Percentiles rank a stretch among this genome's conserved stretches.
phyloP scores from a whole-genome alignment of 306 rosid genomes.

The Gynostemma pentaphyllum region DNA sequence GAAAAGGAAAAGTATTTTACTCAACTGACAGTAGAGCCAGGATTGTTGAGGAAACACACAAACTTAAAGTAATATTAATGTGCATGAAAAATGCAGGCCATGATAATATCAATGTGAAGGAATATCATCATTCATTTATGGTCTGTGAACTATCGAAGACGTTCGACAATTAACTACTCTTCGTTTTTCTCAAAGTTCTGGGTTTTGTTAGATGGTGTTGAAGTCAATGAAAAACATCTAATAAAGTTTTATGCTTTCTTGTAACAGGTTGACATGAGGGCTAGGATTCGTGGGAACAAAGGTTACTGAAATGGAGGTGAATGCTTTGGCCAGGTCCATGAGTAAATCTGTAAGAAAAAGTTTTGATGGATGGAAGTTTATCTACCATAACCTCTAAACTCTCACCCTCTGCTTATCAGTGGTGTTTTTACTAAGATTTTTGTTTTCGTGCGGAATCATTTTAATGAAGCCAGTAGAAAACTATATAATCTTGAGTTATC shows the following conservation, averaged over 20 bases:
- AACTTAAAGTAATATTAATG: no score
- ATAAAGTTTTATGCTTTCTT: neutral
- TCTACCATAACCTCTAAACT: neutral
- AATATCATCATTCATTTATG: no score
- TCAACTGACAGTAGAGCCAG: no score
- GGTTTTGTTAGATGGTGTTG: neutral
- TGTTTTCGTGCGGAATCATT: neutral
- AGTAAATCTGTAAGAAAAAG: neutral
- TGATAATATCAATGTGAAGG: no score
- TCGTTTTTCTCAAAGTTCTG: neutral
- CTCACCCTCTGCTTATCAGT: slow-evolving; percentile 1
- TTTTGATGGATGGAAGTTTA: neutral
- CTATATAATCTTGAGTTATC: neutral
- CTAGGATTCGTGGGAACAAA: slow-evolving; percentile 42
- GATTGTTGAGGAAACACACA: no score
- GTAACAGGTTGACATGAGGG: slow-evolving; percentile 50
- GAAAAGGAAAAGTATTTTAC: no score
- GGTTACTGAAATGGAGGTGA: slow-evolving; percentile 23
- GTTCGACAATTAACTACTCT: neutral
- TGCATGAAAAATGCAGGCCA: no score
- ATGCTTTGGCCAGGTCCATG: neutral
- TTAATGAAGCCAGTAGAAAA: neutral
- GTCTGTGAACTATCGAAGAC: no score
- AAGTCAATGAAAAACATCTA: neutral
- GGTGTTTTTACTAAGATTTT: neutral